A percentile compares a stretch with the other conserved stretches of the same genome.
phyloP scores from a whole-genome alignment of 1,139 yeast genomes.

The Hyphopichia pseudoburtonii region DNA sequence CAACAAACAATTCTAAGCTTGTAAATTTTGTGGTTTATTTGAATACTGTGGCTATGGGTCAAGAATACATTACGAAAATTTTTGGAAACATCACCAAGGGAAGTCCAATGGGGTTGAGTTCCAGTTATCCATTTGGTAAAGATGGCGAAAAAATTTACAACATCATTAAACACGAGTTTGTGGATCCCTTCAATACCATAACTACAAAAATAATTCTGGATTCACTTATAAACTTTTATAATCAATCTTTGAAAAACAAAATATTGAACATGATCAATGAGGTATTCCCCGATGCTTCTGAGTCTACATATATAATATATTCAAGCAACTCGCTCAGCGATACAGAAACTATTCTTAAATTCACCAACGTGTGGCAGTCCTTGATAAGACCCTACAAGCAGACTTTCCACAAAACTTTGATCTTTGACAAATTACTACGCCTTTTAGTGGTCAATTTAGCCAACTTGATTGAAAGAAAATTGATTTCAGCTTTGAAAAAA shows the following conservation, averaged over 20 bases:
- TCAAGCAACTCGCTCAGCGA: conserved; percentile 33
- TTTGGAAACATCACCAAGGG: conserved; percentile 33
- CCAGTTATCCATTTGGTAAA: conserved; percentile 55
- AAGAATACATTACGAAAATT: conserved; percentile 53
- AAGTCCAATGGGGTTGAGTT: conserved; percentile 27
- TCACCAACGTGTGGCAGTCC: conserved; percentile 63
- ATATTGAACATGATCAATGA: conserved; percentile 50
- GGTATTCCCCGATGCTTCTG: conserved; percentile 55
- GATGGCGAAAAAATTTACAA: conserved; percentile 46
- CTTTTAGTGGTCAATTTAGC: conserved; percentile 53
- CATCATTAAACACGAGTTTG: conserved; percentile 37
- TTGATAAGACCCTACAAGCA: conserved; percentile 66
- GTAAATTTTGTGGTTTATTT: conserved; percentile 53
- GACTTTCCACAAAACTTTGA: conserved; percentile 51
- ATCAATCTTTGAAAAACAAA: conserved; percentile 55
- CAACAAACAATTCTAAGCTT: conserved; percentile 34
- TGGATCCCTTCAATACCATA: conserved; percentile 38
- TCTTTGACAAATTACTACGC: conserved; percentile 47
- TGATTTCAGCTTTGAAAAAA: conserved; percentile 63
- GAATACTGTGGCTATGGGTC: conserved; percentile 61
- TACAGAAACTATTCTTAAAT: conserved; percentile 35
- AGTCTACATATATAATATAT: conserved; percentile 32
- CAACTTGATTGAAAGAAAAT: conserved; percentile 60
- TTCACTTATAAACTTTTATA: conserved; percentile 55
- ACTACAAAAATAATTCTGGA: conserved; percentile 52